Percentiles rank a stretch among this genome's conserved stretches.
phyloP scores from a whole-genome alignment of 805 yeast species.

The Vanderwaltozyma tropicalis region DNA sequence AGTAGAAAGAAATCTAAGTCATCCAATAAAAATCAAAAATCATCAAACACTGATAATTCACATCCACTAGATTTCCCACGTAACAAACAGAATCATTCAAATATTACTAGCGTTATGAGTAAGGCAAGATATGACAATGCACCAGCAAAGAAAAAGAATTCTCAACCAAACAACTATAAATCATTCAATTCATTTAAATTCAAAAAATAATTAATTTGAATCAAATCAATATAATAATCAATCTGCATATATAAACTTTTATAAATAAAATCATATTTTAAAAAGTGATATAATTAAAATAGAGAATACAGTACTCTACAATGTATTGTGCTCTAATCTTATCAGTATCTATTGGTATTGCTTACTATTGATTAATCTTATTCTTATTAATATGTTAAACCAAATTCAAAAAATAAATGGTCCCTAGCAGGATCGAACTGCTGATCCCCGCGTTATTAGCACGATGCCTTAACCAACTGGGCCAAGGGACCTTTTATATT shows the following conservation, averaged over 20 bases:
- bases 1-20: conserved; percentile 5
- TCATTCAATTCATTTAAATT: conserved; percentile 3
- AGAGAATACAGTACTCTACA: too few species aligned
- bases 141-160: neutral
- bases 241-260: neutral
- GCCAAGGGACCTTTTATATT: conserved; percentile 21
- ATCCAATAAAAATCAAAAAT: conserved; percentile 4
- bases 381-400: too few species aligned
- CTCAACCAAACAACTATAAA: conserved; percentile 5
- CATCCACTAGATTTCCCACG: conserved; percentile 26
- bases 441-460: conserved; percentile 27
- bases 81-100: conserved; percentile 5
- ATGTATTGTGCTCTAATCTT: too few species aligned
- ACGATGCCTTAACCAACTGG: conserved; percentile 27
- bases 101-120: conserved; percentile 6
- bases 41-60: neutral
- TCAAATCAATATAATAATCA: neutral
- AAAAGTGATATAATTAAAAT: too few species aligned
- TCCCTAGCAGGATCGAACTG: conserved; percentile 27
- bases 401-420: conserved; percentile 15
- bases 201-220: neutral
- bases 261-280: neutral
- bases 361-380: too few species aligned
- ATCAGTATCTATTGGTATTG: too few species aligned
- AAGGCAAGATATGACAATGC: conserved; percentile 15